phyloP scores from a whole-genome alignment of 192 early-diverging fungal genomes.

The Backusella macrospora region DNA sequence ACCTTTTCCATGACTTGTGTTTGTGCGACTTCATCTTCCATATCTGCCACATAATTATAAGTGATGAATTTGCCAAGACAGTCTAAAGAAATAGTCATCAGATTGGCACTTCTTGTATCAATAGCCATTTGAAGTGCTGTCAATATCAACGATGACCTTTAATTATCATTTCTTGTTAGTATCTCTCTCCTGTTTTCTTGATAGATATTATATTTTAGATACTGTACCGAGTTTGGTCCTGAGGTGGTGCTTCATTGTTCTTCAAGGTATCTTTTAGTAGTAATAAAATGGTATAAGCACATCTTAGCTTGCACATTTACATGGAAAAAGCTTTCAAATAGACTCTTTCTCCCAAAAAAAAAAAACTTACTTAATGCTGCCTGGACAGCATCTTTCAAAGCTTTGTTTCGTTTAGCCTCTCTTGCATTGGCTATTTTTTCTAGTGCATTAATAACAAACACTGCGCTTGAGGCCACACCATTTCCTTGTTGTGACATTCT shows the following conservation, averaged over 20 bases:
- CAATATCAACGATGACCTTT: slow-evolving; percentile 53
- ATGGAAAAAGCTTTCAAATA: neutral
- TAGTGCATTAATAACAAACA: slow-evolving; percentile 68
- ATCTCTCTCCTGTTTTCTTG: neutral
- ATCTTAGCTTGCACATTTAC: neutral
- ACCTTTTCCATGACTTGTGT: slow-evolving; percentile 64
- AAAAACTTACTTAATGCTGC: slow-evolving; percentile 49
- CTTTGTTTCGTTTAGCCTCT: slow-evolving; percentile 53
- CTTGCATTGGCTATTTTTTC: slow-evolving; percentile 60
- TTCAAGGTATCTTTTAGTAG: slow-evolving; percentile 36
- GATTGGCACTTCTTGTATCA: slow-evolving; percentile 59
- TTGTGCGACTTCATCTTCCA: slow-evolving; percentile 43
- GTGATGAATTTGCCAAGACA: slow-evolving; percentile 81
- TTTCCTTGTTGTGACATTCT: neutral
- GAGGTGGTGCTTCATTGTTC: slow-evolving; percentile 35
- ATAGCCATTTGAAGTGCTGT: slow-evolving; percentile 75
- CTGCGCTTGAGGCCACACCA: slow-evolving; percentile 34
- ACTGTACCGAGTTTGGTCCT: slow-evolving; percentile 35
- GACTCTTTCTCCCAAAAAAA: neutral
- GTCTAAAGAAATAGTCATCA: slow-evolving; percentile 75
- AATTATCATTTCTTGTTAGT: slow-evolving; percentile 5
- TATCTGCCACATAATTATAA: slow-evolving; percentile 61
- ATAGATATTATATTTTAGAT: neutral
- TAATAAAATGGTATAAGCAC: neutral
- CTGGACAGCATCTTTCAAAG: slow-evolving; percentile 50